Evolutionary conservation across 495 filamentous ascomycete species (phyloP), one percentile per base, ranked within the genome.

Genomic region (Talaromyces liani): DNA sequence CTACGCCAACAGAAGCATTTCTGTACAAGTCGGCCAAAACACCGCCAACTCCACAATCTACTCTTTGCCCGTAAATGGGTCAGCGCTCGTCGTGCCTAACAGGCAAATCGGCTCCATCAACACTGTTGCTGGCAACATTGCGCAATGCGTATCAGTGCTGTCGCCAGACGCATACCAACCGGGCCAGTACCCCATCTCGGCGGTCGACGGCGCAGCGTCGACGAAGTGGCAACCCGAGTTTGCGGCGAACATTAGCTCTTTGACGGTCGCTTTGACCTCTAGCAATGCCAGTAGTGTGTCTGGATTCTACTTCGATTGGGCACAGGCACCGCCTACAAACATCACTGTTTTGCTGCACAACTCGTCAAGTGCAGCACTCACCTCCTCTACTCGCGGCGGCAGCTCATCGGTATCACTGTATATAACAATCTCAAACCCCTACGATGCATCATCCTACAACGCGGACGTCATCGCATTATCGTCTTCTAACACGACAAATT

Each of bases 121-220:
- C 64, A 85, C 85, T 2, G 71, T 85, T 3, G 58, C 72, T 0
- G 81, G 79, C 7, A 91, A 93, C 67, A 79, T 90, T 24, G 77
- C 85, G 0, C 90, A 93, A 76, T 92, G 89, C 73, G 77, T 77
- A 18, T 78, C 85, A 1, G 81, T 83, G 12, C 65, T 67, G 29
- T 86, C 85, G 0, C 61, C 68, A 0, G 67, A 80, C 56, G 66
- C 66, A 0, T 88, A 83, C 70, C 74, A 80, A 27, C 79, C 85
- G 0, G 90, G 90, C 25, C 90, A 93, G 71, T 89, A 91, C 77
- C 89, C 90, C 1, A 76, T 88, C 34, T 79, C 83, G 0, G 87
- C 85, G 0, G 83, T 89, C 27, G 90, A 93, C 66, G 90, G 90
- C 55, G 84, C 86, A 1, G 78, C 83, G 0, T 82, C 83, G 29